Evolutionary conservation across 192 early-diverging fungal species (phyloP).

Genomic region (Chytriomyces hyalinus): DNA sequence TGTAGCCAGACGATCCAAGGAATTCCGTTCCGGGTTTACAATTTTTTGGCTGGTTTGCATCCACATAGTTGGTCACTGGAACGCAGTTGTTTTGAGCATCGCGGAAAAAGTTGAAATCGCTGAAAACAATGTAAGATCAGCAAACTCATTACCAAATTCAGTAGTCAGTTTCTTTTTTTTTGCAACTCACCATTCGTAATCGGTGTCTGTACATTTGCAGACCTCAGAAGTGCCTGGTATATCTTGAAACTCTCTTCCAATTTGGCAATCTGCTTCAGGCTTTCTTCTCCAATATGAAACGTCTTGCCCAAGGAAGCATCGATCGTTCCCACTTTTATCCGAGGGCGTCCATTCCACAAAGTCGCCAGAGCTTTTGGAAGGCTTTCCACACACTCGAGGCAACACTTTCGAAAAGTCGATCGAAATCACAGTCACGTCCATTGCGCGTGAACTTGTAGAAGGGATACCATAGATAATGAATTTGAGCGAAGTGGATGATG

Average conservation of each 20-base stretch:
- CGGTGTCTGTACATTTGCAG: conserved; percentile 77
- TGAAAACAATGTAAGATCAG: conserved; percentile 27
- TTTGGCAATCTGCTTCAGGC: conserved; percentile 65
- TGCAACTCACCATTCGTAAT: conserved; percentile 82
- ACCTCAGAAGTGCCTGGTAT: conserved; percentile 52
- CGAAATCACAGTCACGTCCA: conserved; percentile 47
- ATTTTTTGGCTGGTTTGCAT: conserved; percentile 75
- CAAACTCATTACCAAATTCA: neutral
- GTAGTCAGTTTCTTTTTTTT: neutral
- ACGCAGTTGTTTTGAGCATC: conserved; percentile 69
- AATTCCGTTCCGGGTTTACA: conserved; percentile 75
- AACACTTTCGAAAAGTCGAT: conserved; percentile 66
- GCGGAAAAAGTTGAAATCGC: conserved; percentile 79
- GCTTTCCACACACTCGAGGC: conserved; percentile 47
- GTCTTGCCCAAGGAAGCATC: conserved; percentile 66
- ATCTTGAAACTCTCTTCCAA: conserved; percentile 69
- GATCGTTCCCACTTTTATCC: conserved; percentile 48
- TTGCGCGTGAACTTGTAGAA: neutral
- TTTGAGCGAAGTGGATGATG: conserved; percentile 69
- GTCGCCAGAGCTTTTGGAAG: conserved; percentile 64
- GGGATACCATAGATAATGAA: conserved; percentile 71
- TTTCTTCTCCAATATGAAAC: conserved; percentile 79
- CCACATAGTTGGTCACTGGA: conserved; percentile 59
- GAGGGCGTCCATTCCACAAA: conserved; percentile 84
- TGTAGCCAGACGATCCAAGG: conserved; percentile 79